Evolutionary conservation across 371 early-diverging fungal species (phyloP).

Genomic region (Entomophthora muscae): DNA sequence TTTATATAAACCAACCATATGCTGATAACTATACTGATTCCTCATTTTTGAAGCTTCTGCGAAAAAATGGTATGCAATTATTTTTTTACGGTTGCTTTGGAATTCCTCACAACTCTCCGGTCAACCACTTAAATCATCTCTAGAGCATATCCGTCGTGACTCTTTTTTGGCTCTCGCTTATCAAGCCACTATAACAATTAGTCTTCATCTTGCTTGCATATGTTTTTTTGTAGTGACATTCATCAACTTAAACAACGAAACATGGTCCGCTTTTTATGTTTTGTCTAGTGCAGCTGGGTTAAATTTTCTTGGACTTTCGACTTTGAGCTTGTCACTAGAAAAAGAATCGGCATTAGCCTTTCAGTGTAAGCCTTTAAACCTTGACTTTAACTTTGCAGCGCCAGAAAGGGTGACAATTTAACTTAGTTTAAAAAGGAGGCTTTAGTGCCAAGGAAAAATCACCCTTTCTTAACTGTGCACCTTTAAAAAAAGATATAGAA

Average conservation of each 20-base stretch:
- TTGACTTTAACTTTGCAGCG: too few relatives aligned
- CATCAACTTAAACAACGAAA: neutral
- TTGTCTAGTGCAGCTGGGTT: neutral
- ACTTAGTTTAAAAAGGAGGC: neutral
- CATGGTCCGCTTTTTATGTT: neutral
- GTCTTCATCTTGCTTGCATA: conserved; percentile 52
- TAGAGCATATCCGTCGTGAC: neutral
- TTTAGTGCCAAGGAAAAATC: neutral
- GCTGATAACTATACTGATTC: conserved; percentile 87
- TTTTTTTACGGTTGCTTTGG: neutral
- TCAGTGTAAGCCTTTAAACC: neutral
- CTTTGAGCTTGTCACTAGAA: neutral
- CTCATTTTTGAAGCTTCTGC: conserved; percentile 69
- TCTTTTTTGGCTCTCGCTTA: conserved; percentile 39
- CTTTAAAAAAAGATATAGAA: neutral
- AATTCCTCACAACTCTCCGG: neutral
- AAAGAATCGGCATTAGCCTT: neutral
- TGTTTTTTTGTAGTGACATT: conserved; percentile 23
- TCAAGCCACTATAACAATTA: conserved; percentile 55
- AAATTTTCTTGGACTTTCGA: neutral
- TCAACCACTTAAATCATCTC: neutral
- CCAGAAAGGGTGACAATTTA: too few relatives aligned
- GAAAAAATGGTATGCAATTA: conserved; percentile 55
- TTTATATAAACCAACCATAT: conserved; percentile 79
- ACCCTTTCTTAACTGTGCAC: neutral